Base-by-base conservation (phyloP, 257 asterid genomes). In the Nicotiana sylvestris region DNA sequence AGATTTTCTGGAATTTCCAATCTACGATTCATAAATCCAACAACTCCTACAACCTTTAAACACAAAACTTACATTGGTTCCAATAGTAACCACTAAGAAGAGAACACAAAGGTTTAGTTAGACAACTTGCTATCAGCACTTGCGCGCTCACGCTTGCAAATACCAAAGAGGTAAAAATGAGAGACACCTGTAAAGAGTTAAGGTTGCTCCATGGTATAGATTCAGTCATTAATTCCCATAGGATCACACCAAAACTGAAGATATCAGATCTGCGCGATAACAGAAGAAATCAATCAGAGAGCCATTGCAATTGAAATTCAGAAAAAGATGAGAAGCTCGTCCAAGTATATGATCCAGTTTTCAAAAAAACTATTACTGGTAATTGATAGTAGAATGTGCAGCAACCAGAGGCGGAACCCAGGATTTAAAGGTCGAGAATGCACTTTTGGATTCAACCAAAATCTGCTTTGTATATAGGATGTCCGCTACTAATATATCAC, bases 211-310 rank as follows among this genome's bases (percentile, higher is more conserved):
- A 93, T 4, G 98, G 98, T 67, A 93, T 67, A 57, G 85, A 64
- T 84, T 85, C 92, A 1, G 98, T 93, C 89, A 91, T 83, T 32
- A 93, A 87, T 81, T 93, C 98, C 98, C 98, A 93, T 77, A 93
- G 80, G 80, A 92, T 84, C 58, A 93, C 97, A 8, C 98, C 95
- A 64, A 86, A 93, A 55, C 98, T 93, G 88, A 61, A 93, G 81
- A 93, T 85, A 69, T 93, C 98, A 0, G 97, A 93, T 85, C 98
- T 92, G 92, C 81, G 57, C 7, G n/a, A 64, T 57, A 46, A 27
- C 29, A 27, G 62, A 51, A 27, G 43, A 27, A 27, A 51, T 27
- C 64, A 7, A 51, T 74, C 39, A 74, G 43, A 74, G 49, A 74
- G 62, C 10, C 21, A 74, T 49, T 12, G 25, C 39, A 2, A 72